phyloP scores from a whole-genome alignment of 768 basidiomycete species.

The Boletales sp. region DNA sequence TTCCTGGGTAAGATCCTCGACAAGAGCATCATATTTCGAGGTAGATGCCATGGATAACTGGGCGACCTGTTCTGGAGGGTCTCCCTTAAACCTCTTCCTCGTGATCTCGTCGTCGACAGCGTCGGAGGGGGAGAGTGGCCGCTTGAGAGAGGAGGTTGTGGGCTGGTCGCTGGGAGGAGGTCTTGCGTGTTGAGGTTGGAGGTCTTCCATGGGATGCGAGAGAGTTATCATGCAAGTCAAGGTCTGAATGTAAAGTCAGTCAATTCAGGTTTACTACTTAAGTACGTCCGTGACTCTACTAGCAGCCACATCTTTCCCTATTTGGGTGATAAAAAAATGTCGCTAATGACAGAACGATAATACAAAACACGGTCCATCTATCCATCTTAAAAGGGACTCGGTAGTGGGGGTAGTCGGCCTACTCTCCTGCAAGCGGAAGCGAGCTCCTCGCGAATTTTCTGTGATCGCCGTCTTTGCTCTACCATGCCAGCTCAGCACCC shows the following conservation, averaged over 20 bases:
- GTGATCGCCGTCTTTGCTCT: constrained; percentile 54
- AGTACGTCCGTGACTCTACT: constrained; percentile 16
- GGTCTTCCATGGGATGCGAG: constrained; percentile 16
- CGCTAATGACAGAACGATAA: constrained; percentile 6
- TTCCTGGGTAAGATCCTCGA: constrained; percentile 66
- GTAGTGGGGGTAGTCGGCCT: constrained; percentile 43
- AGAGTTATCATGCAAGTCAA: constrained; percentile 15
- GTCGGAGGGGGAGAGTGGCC: constrained; percentile 58
- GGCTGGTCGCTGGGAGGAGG: constrained; percentile 11
- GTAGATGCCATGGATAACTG: constrained; percentile 12
- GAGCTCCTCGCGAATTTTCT: constrained; percentile 44
- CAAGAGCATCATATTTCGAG: constrained; percentile 35
- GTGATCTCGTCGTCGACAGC: constrained; percentile 42
- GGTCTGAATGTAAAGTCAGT: constrained; percentile 14
- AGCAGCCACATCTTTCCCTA: constrained; percentile 24
- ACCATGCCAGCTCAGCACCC: constrained; percentile 5
- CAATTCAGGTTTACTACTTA: constrained; percentile 15
- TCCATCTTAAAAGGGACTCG: constrained; percentile 11
- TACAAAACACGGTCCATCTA: too few relatives aligned
- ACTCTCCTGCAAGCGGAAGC: constrained; percentile 44
- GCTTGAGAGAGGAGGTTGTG: constrained; percentile 42
- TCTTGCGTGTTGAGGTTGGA: constrained; percentile 1
- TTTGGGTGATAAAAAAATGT: constrained; percentile 13
- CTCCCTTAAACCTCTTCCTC: constrained; percentile 61
- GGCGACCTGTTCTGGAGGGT: constrained; percentile 21